Evolutionary conservation across 148 eudicot genomes (phyloP), one percentile per base, ranked within the genome.

Genomic region (Fagopyrum esculentum): DNA sequence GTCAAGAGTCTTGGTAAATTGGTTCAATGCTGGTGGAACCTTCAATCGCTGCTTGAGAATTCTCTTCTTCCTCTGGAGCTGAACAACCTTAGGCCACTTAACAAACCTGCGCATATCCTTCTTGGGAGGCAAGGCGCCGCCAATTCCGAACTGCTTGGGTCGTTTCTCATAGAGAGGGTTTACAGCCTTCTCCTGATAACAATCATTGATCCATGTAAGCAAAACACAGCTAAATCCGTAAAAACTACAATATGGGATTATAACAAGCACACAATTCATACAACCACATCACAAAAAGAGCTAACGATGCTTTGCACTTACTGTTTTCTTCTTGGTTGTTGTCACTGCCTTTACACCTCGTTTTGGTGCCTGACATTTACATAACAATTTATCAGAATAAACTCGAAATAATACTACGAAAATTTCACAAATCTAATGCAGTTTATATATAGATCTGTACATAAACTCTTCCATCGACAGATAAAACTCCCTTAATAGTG

Each of bases 51-150:
- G 90, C 85, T 84, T 89, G 46, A 89, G 76, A 13, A 89, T 87
- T 81, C 88, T 89, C 78, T 66, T 82, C 77, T 87, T 87, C 85
- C 93, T 85, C 76, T 89, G 90, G n/a, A 89, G 76, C 57, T 84
- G 86, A 61, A 89, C 92, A 46, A 82, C 86, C 47, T 76, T 80
- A 0, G 93, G 93, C 93, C 93, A 89, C 71, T 83, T 89, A 35
- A 89, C 83, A 71, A 87, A 87, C 51, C 93, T 71, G 43, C 82
- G 79, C 35, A 89, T 79, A 60, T 89, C 93, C 85, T 81, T 85
- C 84, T 87, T 89, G 11, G 93, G 93, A 60, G 93, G 93, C 77
- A 89, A 78, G 5, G 90, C 93, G 47, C 93, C 93, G 19, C 93
- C 93, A 52, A 87, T 87, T 5, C 92, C 90, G 63, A 89, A 87